phyloP scores from a whole-genome alignment of 2,329 filamentous ascomycete genomes.

The Tricladium varicosporioides region DNA sequence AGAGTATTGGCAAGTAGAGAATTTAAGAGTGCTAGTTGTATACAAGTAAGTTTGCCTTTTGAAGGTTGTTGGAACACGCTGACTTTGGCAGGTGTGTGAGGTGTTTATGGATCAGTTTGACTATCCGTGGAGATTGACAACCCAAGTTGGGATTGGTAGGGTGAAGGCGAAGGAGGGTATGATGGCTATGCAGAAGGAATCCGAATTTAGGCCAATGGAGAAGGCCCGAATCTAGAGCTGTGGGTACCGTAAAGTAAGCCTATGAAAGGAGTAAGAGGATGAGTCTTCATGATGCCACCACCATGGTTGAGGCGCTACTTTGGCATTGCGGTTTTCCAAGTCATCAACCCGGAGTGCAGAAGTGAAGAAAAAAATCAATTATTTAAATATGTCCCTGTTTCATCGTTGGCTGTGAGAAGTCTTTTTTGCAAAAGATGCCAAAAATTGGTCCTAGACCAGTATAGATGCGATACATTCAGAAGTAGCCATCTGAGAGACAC shows the following conservation, averaged over 20 bases:
- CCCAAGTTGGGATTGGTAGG: conserved; percentile 3
- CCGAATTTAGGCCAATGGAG: not conserved
- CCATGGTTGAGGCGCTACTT: too few relatives aligned
- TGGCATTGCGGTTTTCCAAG: too few relatives aligned
- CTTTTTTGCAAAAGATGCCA: too few relatives aligned
- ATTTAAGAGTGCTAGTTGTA: conserved; percentile 25
- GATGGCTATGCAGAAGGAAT: not conserved
- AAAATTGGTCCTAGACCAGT: too few relatives aligned
- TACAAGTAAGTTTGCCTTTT: conserved; percentile 16
- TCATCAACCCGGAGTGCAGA: too few relatives aligned
- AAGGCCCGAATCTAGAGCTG: too few relatives aligned
- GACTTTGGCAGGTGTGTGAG: conserved; percentile 10
- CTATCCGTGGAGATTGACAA: conserved; percentile 16
- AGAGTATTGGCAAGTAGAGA: conserved; percentile 36
- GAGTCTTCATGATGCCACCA: too few relatives aligned
- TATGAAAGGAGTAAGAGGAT: not conserved
- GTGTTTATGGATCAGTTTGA: conserved; percentile 18
- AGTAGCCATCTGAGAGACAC: too few relatives aligned
- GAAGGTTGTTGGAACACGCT: not conserved
- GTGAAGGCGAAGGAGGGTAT: not conserved
- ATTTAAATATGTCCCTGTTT: too few relatives aligned
- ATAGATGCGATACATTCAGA: too few relatives aligned
- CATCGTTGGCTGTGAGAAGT: too few relatives aligned
- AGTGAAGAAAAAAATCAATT: too few relatives aligned
- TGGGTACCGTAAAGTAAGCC: not conserved